Conservation (phyloP, 768 basidiomycete species). For the Polyporus arcularius region DNA sequence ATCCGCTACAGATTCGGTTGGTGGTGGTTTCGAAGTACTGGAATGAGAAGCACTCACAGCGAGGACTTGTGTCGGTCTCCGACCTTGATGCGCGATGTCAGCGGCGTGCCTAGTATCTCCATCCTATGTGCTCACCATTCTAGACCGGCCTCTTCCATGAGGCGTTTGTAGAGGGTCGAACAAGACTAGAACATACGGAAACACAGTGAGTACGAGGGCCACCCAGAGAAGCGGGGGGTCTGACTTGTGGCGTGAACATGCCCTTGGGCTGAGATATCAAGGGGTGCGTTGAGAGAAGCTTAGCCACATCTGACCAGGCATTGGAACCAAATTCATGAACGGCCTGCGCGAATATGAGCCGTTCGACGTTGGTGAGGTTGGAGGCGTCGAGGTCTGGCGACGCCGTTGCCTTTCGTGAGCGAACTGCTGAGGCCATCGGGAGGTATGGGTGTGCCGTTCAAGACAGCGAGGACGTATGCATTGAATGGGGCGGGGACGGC, state of each 20-base stretch:
- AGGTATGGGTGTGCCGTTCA: not conserved
- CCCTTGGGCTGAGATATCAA: slow-evolving; percentile 60
- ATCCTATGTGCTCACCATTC: slow-evolving; percentile 51
- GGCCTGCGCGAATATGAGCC: slow-evolving; percentile 82
- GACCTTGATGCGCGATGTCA: slow-evolving; percentile 30
- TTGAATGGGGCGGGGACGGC: not conserved
- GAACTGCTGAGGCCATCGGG: slow-evolving; percentile 17
- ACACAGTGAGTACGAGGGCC: slow-evolving; percentile 5
- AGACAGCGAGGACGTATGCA: not conserved
- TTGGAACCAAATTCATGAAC: slow-evolving; percentile 78
- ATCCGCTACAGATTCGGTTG: slow-evolving; percentile 46
- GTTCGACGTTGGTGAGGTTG: slow-evolving; percentile 51
- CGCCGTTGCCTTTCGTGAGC: slow-evolving; percentile 11
- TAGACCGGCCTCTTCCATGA: slow-evolving; percentile 69
- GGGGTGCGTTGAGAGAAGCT: slow-evolving; percentile 69
- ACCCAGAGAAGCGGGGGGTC: slow-evolving; percentile 16
- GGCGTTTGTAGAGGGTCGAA: slow-evolving; percentile 59
- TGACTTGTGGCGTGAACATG: slow-evolving; percentile 71
- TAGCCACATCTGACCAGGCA: slow-evolving; percentile 68
- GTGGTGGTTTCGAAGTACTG: slow-evolving; percentile 8
- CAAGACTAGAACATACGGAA: slow-evolving; percentile 54
- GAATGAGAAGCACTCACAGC: slow-evolving; percentile 39
- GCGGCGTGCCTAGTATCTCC: slow-evolving; percentile 12
- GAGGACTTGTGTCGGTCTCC: slow-evolving; percentile 52
- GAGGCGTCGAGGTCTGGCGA: slow-evolving; percentile 19